These are phyloP conservation scores for Epicoccum sorghinum DNA, from an alignment of 2,329 filamentous ascomycete genomes.

Conservation along the genomic window DNA sequence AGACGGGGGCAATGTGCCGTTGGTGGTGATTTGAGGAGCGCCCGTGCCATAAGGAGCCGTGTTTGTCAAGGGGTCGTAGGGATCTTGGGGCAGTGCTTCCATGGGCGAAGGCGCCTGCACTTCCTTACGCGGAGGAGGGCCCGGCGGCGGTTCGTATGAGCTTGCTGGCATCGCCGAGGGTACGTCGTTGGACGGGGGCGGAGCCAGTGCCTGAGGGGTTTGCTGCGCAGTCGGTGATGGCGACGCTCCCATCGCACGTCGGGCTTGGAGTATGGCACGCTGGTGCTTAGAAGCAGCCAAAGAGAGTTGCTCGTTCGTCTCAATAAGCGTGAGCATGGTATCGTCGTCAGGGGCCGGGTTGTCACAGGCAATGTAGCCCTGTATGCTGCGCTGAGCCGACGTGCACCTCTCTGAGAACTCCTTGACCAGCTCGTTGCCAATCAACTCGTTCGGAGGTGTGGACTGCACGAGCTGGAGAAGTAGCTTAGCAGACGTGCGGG, in stretches of 20 bases:
- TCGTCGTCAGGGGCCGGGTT: slow-evolving; percentile 87
- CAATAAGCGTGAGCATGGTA: slow-evolving; percentile 90
- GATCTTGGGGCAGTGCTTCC: slow-evolving; percentile 9
- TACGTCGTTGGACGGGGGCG: slow-evolving; percentile 8
- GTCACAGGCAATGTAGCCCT: slow-evolving; percentile 81
- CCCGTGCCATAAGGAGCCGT: slow-evolving; percentile 4
- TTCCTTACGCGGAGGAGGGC: slow-evolving; percentile 19
- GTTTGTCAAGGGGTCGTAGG: slow-evolving; percentile 12
- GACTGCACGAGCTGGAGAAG: slow-evolving; percentile 91
- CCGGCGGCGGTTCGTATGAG: slow-evolving; percentile 17
- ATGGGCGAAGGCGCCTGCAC: slow-evolving; percentile 5
- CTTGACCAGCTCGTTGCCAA: slow-evolving; percentile 84
- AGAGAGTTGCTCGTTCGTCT: slow-evolving; percentile 90
- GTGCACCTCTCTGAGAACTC: slow-evolving; percentile 91
- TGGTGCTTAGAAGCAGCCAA: slow-evolving; percentile 84
- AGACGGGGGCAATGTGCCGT: slow-evolving; percentile 29
- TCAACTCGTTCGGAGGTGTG: slow-evolving; percentile 76
- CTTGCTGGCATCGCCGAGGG: slow-evolving; percentile 24
- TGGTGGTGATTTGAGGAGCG: slow-evolving; percentile 19
- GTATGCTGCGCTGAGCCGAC: slow-evolving; percentile 79
- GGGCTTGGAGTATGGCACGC: slow-evolving; percentile 70
- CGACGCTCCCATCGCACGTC: slow-evolving; percentile 50
- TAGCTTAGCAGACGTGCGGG: slow-evolving; percentile 85
- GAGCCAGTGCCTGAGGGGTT: neutral
- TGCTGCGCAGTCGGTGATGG: slow-evolving; percentile 31